These are phyloP conservation scores for Colletotrichum cereale DNA, from an alignment of 2,329 filamentous ascomycete genomes.

Conservation along the genomic window DNA sequence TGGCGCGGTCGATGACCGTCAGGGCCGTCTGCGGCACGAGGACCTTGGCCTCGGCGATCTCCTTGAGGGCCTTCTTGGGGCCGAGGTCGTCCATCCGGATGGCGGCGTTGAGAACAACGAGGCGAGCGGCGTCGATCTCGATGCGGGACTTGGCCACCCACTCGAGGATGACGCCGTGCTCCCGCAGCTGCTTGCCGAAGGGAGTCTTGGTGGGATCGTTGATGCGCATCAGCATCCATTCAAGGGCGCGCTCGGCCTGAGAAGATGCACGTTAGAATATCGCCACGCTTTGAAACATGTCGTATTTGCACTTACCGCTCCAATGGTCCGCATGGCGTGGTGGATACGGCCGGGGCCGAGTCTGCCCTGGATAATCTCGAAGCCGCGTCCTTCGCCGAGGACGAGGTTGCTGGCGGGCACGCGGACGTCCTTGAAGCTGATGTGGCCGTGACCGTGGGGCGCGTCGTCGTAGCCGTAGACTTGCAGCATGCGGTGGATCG, in stretches of 20 bases:
- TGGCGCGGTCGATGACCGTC: conserved; percentile 90
- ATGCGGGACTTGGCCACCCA: conserved; percentile 93
- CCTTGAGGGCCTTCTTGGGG: conserved; percentile 89
- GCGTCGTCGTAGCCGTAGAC: conserved; percentile 98
- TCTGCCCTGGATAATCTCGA: conserved; percentile 98
- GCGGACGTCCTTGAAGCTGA: conserved; percentile 89
- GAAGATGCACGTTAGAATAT: conserved; percentile 14
- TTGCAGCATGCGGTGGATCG: conserved; percentile 91
- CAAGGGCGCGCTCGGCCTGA: conserved; percentile 86
- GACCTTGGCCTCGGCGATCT: conserved; percentile 97
- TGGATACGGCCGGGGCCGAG: conserved; percentile 97
- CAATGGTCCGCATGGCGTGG: conserved; percentile 96
- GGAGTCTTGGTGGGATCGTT: conserved; percentile 93
- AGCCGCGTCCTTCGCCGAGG: conserved; percentile 91
- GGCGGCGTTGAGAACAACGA: conserved; percentile 93
- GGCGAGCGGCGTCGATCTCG: conserved; percentile 91
- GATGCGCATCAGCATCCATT: conserved; percentile 94
- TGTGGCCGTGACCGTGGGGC: conserved; percentile 96
- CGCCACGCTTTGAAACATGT: not conserved
- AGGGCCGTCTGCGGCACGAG: conserved; percentile 86
- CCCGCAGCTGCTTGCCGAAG: conserved; percentile 86
- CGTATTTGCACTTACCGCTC: conserved; percentile 69
- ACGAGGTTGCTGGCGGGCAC: conserved; percentile 88
- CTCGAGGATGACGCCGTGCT: conserved; percentile 95
- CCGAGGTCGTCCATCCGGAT: conserved; percentile 92